A percentile compares a stretch with the other conserved stretches of the same genome.
phyloP scores from a whole-genome alignment of 2,329 filamentous ascomycete genomes.

The Sordariomycetes sp. region DNA sequence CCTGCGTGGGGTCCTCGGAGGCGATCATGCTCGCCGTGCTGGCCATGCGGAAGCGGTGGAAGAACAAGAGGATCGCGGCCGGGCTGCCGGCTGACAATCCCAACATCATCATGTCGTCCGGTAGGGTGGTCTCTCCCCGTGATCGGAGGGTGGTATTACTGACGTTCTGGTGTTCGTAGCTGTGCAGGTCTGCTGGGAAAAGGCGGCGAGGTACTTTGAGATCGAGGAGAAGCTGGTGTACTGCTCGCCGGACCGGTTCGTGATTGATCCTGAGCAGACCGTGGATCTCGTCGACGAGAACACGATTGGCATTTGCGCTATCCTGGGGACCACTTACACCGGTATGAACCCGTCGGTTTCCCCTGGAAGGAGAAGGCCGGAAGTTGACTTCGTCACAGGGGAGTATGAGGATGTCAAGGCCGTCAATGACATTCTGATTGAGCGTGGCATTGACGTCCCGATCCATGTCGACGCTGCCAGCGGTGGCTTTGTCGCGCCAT shows the following conservation, averaged over 20 bases:
- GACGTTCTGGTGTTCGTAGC: slow-evolving; percentile 27
- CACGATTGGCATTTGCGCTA: slow-evolving; percentile 84
- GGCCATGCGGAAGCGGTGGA: slow-evolving; percentile 94
- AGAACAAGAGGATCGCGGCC: slow-evolving; percentile 71
- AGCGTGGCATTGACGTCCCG: slow-evolving; percentile 65
- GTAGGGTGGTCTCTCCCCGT: background rate
- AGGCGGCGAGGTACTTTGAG: slow-evolving; percentile 81
- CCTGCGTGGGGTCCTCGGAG: slow-evolving; percentile 81
- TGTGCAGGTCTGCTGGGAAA: slow-evolving; percentile 97
- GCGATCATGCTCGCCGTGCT: slow-evolving; percentile 74
- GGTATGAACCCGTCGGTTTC: slow-evolving; percentile 30
- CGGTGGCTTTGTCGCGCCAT: slow-evolving; percentile 88
- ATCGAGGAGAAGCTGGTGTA: slow-evolving; percentile 77
- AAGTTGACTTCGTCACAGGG: slow-evolving; percentile 2
- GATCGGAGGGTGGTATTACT: background rate
- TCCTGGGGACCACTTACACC: slow-evolving; percentile 88
- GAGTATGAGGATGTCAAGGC: slow-evolving; percentile 91
- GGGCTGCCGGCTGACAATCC: slow-evolving; percentile 73
- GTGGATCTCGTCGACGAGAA: slow-evolving; percentile 54
- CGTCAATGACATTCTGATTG: slow-evolving; percentile 76
- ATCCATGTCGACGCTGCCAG: slow-evolving; percentile 93
- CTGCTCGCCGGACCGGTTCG: slow-evolving; percentile 49
- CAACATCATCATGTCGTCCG: slow-evolving; percentile 88
- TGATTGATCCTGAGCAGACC: slow-evolving; percentile 52
- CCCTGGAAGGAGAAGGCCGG: background rate